Conservation (phyloP, 2,329 filamentous ascomycete species). For the Colletotrichum echinochloae region DNA sequence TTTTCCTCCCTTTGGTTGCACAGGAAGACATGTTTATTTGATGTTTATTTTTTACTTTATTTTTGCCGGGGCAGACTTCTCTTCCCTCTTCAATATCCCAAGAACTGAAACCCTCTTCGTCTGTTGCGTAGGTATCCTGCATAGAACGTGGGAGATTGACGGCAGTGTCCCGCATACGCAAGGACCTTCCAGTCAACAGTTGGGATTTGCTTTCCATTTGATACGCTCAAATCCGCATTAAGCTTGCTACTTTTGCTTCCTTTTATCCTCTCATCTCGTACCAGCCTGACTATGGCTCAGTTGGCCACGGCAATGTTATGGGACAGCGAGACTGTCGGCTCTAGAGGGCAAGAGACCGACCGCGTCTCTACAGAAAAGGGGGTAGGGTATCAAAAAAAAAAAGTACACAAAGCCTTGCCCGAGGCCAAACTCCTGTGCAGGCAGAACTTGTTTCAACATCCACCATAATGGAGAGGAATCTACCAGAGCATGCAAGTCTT, state of each 20-base stretch:
- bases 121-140: not conserved
- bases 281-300: not conserved
- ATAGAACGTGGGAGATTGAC: not conserved
- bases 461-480: not conserved
- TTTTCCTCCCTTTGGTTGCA: not conserved
- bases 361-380: conserved; percentile 21
- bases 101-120: not conserved
- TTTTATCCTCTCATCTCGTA: not conserved
- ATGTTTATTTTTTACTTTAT: no score
- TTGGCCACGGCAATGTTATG: not conserved
- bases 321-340: conserved; percentile 1
- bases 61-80: not conserved
- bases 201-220: conserved; percentile 6
- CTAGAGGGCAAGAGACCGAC: not conserved
- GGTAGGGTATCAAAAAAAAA: conserved; percentile 39
- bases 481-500: not conserved
- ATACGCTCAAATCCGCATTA: not conserved
- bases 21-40: no score
- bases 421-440: conserved; percentile 31
- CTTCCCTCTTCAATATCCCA: not conserved
- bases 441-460: conserved; percentile 11
- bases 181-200: not conserved
- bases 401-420: conserved; percentile 34
- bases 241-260: conserved; percentile 11
- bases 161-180: not conserved